Evolutionary conservation across 1,284 basidiomycete species (phyloP), one percentile per base, ranked within the genome.

Genomic region (Gomphus bonarii): DNA sequence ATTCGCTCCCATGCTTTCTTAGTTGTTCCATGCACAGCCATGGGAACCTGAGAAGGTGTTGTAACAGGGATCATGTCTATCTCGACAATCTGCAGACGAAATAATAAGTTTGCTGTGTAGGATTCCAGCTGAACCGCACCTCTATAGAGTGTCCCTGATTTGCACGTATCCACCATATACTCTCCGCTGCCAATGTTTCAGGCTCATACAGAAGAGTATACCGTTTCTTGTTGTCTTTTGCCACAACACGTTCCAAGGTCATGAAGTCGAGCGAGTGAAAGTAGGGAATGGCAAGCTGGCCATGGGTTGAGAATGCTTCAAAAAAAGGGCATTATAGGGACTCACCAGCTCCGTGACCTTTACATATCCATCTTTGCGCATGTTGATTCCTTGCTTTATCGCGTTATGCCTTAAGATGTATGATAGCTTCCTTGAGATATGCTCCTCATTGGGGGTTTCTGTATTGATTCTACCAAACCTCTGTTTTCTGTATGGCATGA

Each of bases 131-230:
- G 18, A 25, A 44, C 4, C 16, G 20, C 35, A 61, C 90, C 72
- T 84, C 78, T 42, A 95, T 73, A 1, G 92, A 90, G 72, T 98
- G 95, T 0, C 95, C 97, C 70, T 98, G 95, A 61, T 91, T 92
- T 0, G 95, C 95, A 50, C 92, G 78, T 63, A 97, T 94, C 82
- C 85, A 94, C 81, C 86, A 89, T 20, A 77, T 69, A 8, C 74
- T 68, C 9, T 65, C 58, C 5, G 67, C 66, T 30, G 63, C 55
- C n/a, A 64, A 44, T 28, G 35, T 35, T 28, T 50, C 60, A 14
- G 75, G 71, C 53, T 88, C 88, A 58, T 75, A 75, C 18, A 82
- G 62, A 48, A 95, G 73, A 61, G 82, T 78, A 65, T 85, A 97
- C 58, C 94, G 75, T 61, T 85, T 76, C 68, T 97, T 97, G 38